Base-by-base conservation (phyloP, 305 asterid genomes). In the Solanum hybrid region DNA sequence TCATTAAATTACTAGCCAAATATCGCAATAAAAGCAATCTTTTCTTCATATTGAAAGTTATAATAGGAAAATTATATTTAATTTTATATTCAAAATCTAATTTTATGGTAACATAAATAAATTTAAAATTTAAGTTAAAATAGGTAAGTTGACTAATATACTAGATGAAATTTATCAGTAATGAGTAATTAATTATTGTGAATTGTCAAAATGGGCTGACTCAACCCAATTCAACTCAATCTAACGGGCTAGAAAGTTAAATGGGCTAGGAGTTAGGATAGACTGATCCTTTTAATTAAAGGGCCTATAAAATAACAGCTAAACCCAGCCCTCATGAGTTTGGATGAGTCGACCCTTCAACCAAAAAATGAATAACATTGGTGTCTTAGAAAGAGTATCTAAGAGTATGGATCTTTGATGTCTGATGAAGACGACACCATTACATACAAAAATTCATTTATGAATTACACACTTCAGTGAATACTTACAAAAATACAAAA, bases 211-310 rank as follows among this genome's bases (percentile, higher is more conserved):
- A 6, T 57, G 69, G 69, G 10, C 0, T 18, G 24, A 0, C 4
- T 2, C 24, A 57, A 51, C 0, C 67, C 3, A 51, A 51, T 0
- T 0, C 10, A 51, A 51, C n/a, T 18, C 22, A 18, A 16, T 51
- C n/a, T 51, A 16, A 51, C 10, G 9, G n/a, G n/a, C 1, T 6
- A 16, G 9, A 18, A 3, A 51, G 67, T 51, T 51, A 20, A 18
- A 51, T 51, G 67, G 1, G 9, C 2, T 5, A 57, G n/a, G n/a
- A 42, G 57, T 13, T 42, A 42, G 61, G 20, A 57, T 1, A 1
- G 69, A 0, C 0, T 57, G 69, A 57, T 8, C 11, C n/a, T 57
- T 57, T 57, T 18, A 57, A 57, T 57, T 6, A 57, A 51, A 18
- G 69, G 24, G 0, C 4, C 24, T 57, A 57, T 7, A 57, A 57